Evolutionary conservation across 2,329 filamentous ascomycete genomes (phyloP).

Genomic region (Passalora sequoiae): DNA sequence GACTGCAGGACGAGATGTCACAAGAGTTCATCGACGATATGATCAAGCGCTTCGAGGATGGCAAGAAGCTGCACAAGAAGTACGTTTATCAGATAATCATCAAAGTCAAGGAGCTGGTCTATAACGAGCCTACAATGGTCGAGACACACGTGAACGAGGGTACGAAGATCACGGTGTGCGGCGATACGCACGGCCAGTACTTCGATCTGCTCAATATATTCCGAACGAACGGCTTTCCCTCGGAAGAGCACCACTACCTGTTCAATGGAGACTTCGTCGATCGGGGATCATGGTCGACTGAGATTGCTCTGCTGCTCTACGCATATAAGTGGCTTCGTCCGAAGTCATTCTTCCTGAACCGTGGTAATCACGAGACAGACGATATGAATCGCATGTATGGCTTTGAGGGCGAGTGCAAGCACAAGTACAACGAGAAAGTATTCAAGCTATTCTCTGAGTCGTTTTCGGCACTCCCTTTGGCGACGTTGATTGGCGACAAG

Average conservation of each 20-base stretch:
- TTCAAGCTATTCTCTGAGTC: conserved; percentile 99
- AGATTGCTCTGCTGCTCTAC: conserved; percentile 88
- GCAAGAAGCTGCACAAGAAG: conserved; percentile 92
- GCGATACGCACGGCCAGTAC: conserved; percentile 97
- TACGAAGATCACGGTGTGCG: conserved; percentile 83
- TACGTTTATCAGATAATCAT: conserved; percentile 96
- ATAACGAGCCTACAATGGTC: conserved; percentile 93
- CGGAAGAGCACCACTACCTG: conserved; percentile 83
- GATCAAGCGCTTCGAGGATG: conserved; percentile 90
- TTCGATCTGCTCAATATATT: conserved; percentile 97
- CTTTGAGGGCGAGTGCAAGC: conserved; percentile 96
- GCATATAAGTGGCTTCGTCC: conserved; percentile 95
- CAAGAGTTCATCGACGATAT: conserved; percentile 96
- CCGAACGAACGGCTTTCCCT: conserved; percentile 78
- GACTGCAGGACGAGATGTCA: conserved; percentile 78
- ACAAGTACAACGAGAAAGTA: conserved; percentile 91
- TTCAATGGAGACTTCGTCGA: conserved; percentile 99
- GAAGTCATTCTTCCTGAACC: conserved; percentile 80
- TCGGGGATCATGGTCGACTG: conserved; percentile 94
- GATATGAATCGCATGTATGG: conserved; percentile 96
- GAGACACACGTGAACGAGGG: conserved; percentile 77
- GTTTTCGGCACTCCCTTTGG: conserved; percentile 88
- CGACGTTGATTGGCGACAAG: conserved; percentile 84
- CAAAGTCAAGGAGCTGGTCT: conserved; percentile 81
- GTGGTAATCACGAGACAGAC: conserved; percentile 93